Evolutionary conservation across 352 stramenopile species (phyloP).

Genomic region (Blastocystis sp.): DNA sequence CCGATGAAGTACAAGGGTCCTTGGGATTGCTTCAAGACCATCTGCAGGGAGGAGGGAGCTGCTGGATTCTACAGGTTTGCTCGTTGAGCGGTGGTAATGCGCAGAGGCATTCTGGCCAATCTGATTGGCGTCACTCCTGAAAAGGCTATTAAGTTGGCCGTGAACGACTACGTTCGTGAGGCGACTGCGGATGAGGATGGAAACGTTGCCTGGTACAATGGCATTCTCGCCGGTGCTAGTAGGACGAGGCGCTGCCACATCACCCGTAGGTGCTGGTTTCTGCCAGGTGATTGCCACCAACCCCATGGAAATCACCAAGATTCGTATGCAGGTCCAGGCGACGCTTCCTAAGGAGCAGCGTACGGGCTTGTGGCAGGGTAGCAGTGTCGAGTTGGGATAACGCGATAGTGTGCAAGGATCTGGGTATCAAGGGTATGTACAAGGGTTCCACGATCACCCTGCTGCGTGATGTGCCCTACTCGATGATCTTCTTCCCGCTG

Average conservation of each 20-base stretch:
- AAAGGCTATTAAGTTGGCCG: slow-evolving; percentile 88
- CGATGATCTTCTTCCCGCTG: slow-evolving; percentile 88
- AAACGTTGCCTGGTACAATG: slow-evolving; percentile 79
- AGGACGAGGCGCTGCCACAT: background rate
- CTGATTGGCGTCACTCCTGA: slow-evolving; percentile 85
- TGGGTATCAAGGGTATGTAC: slow-evolving; percentile 85
- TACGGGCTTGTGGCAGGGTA: slow-evolving; percentile 17
- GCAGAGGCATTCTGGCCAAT: slow-evolving; percentile 81
- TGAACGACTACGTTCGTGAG: slow-evolving; percentile 88
- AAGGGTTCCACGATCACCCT: slow-evolving; percentile 85
- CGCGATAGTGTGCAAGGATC: slow-evolving; percentile 75
- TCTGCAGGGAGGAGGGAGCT: slow-evolving; percentile 80
- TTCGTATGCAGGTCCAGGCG: slow-evolving; percentile 86
- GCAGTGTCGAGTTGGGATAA: background rate
- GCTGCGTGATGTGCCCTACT: slow-evolving; percentile 89
- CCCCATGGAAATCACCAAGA: slow-evolving; percentile 89
- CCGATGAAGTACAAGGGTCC: slow-evolving; percentile 79
- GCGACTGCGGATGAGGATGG: slow-evolving; percentile 80
- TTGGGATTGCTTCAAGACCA: slow-evolving; percentile 81
- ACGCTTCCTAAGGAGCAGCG: slow-evolving; percentile 80
- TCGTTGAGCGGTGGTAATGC: background rate
- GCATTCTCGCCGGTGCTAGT: slow-evolving; percentile 81
- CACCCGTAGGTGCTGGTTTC: slow-evolving; percentile 79
- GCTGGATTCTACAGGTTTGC: slow-evolving; percentile 80
- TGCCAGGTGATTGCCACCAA: slow-evolving; percentile 86